Evolutionary conservation across 352 stramenopile genomes (phyloP).

Genomic region (Phytopythium helicoides): DNA sequence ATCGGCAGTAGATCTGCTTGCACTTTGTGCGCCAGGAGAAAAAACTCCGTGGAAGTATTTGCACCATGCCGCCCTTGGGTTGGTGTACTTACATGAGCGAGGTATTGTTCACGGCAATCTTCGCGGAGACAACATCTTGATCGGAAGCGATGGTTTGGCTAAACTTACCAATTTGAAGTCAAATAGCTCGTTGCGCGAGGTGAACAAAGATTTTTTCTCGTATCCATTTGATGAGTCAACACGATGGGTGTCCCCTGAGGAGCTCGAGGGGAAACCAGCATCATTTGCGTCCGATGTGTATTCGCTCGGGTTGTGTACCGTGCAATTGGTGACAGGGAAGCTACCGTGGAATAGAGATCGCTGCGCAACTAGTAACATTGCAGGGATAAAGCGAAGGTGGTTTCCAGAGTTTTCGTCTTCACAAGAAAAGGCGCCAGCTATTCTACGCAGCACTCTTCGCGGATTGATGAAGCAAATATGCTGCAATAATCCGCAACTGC

Average conservation of each 20-base stretch:
- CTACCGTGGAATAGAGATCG: constrained; percentile 16
- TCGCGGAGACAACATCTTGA: constrained; percentile 25
- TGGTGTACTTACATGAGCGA: constrained; percentile 27
- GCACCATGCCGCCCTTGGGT: constrained; percentile 18
- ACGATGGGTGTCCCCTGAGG: constrained; percentile 27
- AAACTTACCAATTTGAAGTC: constrained; percentile 20
- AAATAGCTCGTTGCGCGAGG: no score
- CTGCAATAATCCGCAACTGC: constrained; percentile 15
- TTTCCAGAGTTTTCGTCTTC: background rate
- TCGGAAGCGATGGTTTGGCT: constrained; percentile 11
- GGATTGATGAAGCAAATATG: constrained; percentile 32
- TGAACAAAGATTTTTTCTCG: no score
- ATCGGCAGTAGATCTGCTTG: constrained; percentile 18
- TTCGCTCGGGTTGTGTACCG: constrained; percentile 33
- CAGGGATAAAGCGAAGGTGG: background rate
- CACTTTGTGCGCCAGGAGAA: no score
- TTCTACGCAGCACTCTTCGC: background rate
- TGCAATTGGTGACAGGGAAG: constrained; percentile 23
- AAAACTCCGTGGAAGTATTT: constrained; percentile 15
- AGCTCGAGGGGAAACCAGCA: constrained; percentile 9
- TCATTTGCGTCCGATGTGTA: constrained; percentile 35
- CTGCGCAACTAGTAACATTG: constrained; percentile 20
- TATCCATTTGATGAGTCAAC: background rate
- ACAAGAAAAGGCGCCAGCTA: no score
- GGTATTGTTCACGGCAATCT: constrained; percentile 24